Evolutionary conservation across 176 grass and related monocot species (phyloP).

Genomic region (Triticum timopheevii): DNA sequence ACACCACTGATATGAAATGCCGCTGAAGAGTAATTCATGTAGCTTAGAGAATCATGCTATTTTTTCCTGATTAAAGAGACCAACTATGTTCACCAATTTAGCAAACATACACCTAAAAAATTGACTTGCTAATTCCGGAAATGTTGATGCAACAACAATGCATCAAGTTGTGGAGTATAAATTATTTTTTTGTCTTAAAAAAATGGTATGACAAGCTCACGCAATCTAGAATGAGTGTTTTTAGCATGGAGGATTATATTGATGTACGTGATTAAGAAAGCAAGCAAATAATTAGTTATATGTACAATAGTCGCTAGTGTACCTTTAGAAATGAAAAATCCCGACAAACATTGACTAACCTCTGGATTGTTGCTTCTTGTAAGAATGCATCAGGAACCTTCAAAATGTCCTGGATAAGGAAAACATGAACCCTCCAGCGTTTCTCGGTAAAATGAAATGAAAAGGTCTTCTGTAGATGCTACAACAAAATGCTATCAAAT

Average conservation of each 20-base stretch:
- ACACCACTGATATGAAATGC: too few species aligned
- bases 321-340: neutral
- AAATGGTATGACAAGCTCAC: neutral
- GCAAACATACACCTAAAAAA: too few species aligned
- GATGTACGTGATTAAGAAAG: neutral
- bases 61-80: too few species aligned
- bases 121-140: too few species aligned
- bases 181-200: too few species aligned
- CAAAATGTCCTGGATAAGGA: conserved; percentile 80
- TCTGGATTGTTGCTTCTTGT: conserved; percentile 64
- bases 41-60: too few species aligned
- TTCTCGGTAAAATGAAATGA: conserved; percentile 74
- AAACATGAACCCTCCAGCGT: conserved; percentile 88
- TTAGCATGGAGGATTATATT: neutral
- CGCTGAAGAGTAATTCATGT: too few species aligned
- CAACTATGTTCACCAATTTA: too few species aligned
- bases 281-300: too few species aligned
- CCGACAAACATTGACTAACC: conserved; percentile 44
- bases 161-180: too few species aligned
- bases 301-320: too few species aligned
- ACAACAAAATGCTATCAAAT: conserved; percentile 88
- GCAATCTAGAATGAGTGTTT: conserved; percentile 3
- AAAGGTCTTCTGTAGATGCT: conserved; percentile 88
- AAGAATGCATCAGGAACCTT: conserved; percentile 68
- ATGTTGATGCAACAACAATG: too few species aligned